Percentiles rank a stretch among this genome's conserved stretches.
Evolutionary conservation across 345 rosid species (phyloP).

Genomic region (Cardiospermum halicacabum): DNA sequence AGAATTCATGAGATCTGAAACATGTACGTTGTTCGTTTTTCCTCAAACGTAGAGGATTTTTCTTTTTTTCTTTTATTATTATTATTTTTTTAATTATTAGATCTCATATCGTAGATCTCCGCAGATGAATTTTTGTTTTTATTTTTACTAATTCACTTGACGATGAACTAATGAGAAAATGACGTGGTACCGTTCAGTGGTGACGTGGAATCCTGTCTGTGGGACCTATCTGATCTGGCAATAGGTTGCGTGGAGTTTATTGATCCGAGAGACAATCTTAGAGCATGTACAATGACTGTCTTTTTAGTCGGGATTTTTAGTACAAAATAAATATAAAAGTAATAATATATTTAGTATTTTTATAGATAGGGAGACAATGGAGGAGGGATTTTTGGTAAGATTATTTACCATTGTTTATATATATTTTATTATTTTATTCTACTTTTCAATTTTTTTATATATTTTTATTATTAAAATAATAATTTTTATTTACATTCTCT

Average conservation of each 20-base stretch:
- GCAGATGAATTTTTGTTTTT: background rate
- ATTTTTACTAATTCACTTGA: background rate
- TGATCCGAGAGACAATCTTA: background rate
- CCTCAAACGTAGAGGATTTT: background rate
- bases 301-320: no score
- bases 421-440: no score
- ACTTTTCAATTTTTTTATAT: no score
- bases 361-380: no score
- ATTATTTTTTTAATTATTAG: no score
- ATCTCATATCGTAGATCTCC: constrained; percentile 10
- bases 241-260: background rate
- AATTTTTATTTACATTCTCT: no score
- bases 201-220: background rate
- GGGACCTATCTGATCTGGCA: background rate
- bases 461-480: no score
- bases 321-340: no score
- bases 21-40: constrained; percentile 5
- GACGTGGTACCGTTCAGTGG: background rate
- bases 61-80: no score
- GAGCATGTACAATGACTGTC: background rate
- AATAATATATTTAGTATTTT: no score
- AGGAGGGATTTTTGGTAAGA: no score
- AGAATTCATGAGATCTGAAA: constrained; percentile 20
- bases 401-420: no score
- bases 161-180: background rate